Conservation (phyloP, 1,139 yeast species). For the Pichia sp. region DNA sequence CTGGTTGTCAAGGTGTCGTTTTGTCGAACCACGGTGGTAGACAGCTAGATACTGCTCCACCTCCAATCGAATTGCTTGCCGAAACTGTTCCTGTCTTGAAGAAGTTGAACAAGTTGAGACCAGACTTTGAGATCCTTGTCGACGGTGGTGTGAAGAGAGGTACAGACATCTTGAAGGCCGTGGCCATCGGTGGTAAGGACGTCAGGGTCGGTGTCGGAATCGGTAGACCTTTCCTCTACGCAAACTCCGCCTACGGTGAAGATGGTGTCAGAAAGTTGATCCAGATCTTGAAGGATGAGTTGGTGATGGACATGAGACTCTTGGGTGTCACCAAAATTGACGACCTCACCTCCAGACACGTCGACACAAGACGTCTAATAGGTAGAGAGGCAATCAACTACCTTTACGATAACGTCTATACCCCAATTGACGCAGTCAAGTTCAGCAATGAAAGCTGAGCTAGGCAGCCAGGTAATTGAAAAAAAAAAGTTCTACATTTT, state of each 20-base stretch:
- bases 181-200: slow-evolving; percentile 72
- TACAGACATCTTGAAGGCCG: slow-evolving; percentile 66
- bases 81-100: slow-evolving; percentile 56
- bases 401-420: slow-evolving; percentile 42
- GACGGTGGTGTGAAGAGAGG: slow-evolving; percentile 80
- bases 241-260: slow-evolving; percentile 72
- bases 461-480: not conserved
- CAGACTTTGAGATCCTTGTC: slow-evolving; percentile 57
- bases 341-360: slow-evolving; percentile 53
- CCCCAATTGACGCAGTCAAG: slow-evolving; percentile 34
- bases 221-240: slow-evolving; percentile 73
- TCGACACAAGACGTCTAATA: slow-evolving; percentile 43
- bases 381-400: slow-evolving; percentile 45
- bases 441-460: slow-evolving; percentile 26
- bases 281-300: slow-evolving; percentile 72
- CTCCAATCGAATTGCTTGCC: slow-evolving; percentile 64
- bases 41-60: slow-evolving; percentile 65
- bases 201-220: slow-evolving; percentile 80
- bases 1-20: slow-evolving; percentile 62
- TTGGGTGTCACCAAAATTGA: slow-evolving; percentile 68
- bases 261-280: slow-evolving; percentile 77
- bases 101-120: slow-evolving; percentile 42
- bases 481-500: too few species aligned
- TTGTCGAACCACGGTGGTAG: slow-evolving; percentile 79
- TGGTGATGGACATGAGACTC: slow-evolving; percentile 83